Evolutionary conservation across 2,329 filamentous ascomycete species (phyloP).

Genomic region (Aaosphaeria pasadenensis): DNA sequence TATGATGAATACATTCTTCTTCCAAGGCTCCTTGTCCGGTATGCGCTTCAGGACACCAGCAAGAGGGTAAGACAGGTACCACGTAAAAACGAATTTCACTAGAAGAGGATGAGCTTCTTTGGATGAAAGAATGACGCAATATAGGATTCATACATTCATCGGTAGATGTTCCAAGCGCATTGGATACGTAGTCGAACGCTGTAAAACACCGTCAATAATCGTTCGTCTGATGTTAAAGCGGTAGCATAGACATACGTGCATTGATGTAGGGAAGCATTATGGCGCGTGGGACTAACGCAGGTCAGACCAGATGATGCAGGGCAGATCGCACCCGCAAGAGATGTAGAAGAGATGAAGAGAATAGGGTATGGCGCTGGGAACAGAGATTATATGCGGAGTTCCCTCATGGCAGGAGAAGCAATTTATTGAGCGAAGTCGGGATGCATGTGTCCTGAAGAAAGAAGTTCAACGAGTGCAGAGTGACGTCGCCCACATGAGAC

Average conservation of each 20-base stretch:
- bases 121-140: slow-evolving; percentile 4
- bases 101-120: slow-evolving; percentile 5
- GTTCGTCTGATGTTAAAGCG: no score
- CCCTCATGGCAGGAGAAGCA: neutral
- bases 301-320: slow-evolving; percentile 6
- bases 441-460: neutral
- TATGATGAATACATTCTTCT: slow-evolving; percentile 87
- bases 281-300: slow-evolving; percentile 9
- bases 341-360: neutral
- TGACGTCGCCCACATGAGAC: slow-evolving; percentile 12
- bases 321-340: slow-evolving; percentile 1
- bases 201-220: slow-evolving; percentile 2
- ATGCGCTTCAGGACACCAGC: slow-evolving; percentile 85
- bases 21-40: slow-evolving; percentile 76
- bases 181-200: slow-evolving; percentile 62
- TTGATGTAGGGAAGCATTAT: slow-evolving; percentile 65
- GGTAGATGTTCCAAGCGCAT: slow-evolving; percentile 58
- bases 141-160: slow-evolving; percentile 56
- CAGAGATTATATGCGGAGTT: neutral
- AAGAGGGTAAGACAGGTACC: slow-evolving; percentile 88
- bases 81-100: slow-evolving; percentile 93
- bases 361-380: neutral
- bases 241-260: slow-evolving; percentile 45
- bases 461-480: neutral
- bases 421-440: neutral